Conservation (phyloP, 2,329 filamentous ascomycete species). For the Xylaria multiplex region DNA sequence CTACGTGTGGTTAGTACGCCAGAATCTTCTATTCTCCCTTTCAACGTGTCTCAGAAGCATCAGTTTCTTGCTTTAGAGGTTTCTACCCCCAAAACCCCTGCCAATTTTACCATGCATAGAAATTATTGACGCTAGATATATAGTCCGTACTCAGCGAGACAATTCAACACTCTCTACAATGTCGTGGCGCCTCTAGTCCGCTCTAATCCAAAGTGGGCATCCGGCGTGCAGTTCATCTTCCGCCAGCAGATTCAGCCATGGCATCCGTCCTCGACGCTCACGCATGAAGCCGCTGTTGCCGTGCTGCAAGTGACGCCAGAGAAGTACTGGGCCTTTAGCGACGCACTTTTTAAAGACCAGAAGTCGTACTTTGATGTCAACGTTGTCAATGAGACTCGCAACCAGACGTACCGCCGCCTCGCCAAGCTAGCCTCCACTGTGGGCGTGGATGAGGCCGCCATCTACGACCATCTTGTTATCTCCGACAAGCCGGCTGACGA, state of each 20-base stretch:
- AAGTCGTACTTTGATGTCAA: constrained; percentile 84
- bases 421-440: constrained; percentile 76
- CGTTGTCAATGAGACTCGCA: constrained; percentile 84
- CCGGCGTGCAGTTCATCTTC: constrained; percentile 79
- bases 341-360: constrained; percentile 72
- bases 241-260: constrained; percentile 93
- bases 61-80: too few species aligned
- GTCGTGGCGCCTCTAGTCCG: constrained; percentile 72
- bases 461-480: constrained; percentile 76
- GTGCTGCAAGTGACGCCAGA: constrained; percentile 76
- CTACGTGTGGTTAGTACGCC: constrained; percentile 73
- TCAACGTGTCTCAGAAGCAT: too few species aligned
- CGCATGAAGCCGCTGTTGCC: constrained; percentile 85
- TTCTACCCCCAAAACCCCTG: too few species aligned
- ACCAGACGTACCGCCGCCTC: constrained; percentile 82
- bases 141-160: constrained; percentile 68
- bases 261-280: constrained; percentile 86
- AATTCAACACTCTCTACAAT: constrained; percentile 80
- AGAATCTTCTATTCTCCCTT: too few species aligned
- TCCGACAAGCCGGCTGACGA: constrained; percentile 72
- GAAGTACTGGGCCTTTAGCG: constrained; percentile 84
- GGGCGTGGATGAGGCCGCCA: constrained; percentile 74
- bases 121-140: too few species aligned
- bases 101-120: too few species aligned
- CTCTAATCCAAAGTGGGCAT: constrained; percentile 64